These are phyloP conservation scores for Petasospora fabianii DNA, from an alignment of 1,139 yeast genomes.

Conservation along the genomic window DNA sequence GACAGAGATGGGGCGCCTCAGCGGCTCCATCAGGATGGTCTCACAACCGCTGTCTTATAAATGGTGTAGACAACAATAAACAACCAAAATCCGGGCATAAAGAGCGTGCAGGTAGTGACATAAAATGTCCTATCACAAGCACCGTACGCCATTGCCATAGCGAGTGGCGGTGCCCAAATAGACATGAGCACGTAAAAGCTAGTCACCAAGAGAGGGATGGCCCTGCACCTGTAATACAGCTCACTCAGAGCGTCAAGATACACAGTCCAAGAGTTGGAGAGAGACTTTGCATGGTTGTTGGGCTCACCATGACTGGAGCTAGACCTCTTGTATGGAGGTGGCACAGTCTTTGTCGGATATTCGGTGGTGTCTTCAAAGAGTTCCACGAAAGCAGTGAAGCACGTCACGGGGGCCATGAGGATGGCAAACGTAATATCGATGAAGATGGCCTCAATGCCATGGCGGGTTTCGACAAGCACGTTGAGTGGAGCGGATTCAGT, in stretches of 20 bases:
- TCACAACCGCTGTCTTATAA: background rate
- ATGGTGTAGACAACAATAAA: background rate
- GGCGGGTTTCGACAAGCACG: background rate
- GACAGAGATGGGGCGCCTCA: no score
- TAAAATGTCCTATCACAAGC: background rate
- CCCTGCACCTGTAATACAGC: background rate
- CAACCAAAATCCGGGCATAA: background rate
- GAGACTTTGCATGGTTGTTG: background rate
- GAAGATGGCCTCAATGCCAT: conserved; percentile 2
- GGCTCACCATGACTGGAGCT: no score
- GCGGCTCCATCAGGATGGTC: no score
- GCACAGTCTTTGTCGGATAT: conserved; percentile 1
- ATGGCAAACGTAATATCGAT: conserved; percentile 6
- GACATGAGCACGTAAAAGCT: background rate
- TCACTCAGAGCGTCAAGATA: background rate
- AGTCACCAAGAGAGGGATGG: background rate
- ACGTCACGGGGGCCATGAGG: conserved; percentile 5
- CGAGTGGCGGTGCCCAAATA: background rate
- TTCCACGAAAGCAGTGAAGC: conserved; percentile 1
- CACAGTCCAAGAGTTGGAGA: background rate
- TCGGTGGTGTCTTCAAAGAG: conserved; percentile 9
- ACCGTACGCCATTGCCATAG: background rate
- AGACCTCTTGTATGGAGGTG: background rate
- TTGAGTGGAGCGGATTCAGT: background rate
- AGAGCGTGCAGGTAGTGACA: background rate